These are phyloP conservation scores for Pyracantha coccinea DNA, from an alignment of 331 rosid species.

Conservation along the genomic window DNA sequence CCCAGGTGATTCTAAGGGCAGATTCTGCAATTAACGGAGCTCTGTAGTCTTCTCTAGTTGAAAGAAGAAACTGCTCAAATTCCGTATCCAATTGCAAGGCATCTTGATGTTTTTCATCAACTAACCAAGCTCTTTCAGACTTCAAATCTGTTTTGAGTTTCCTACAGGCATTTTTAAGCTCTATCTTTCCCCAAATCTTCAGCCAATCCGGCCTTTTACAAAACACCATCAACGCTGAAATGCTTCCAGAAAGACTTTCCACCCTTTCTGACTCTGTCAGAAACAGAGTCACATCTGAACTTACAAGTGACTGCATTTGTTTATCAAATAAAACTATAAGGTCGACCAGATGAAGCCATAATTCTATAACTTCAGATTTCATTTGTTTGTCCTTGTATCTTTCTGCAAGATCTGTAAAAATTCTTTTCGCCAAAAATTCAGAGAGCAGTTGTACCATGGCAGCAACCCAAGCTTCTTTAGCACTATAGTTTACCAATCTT, in stretches of 20 bases:
- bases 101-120: conserved; percentile 17
- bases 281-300: conserved; percentile 34
- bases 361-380: conserved; percentile 37
- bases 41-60: conserved; percentile 40
- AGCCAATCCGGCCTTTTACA: conserved; percentile 60
- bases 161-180: conserved; percentile 60
- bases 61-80: conserved; percentile 22
- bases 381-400: conserved; percentile 35
- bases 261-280: conserved; percentile 36
- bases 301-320: conserved; percentile 49
- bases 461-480: conserved; percentile 74
- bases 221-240: conserved; percentile 51
- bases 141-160: conserved; percentile 45
- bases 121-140: conserved; percentile 51
- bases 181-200: conserved; percentile 74
- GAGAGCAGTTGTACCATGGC: conserved; percentile 64
- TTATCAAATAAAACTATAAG: conserved; percentile 48
- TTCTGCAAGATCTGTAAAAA: conserved; percentile 44
- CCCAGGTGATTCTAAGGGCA: conserved; percentile 52
- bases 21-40: conserved; percentile 55
- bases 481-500: conserved; percentile 55
- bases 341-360: conserved; percentile 70
- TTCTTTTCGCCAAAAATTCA: conserved; percentile 44
- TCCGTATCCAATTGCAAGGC: conserved; percentile 21
- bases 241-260: conserved; percentile 35